Conservation (phyloP, 441 rosid species). For the Cnidoscolus chayamansa region DNA sequence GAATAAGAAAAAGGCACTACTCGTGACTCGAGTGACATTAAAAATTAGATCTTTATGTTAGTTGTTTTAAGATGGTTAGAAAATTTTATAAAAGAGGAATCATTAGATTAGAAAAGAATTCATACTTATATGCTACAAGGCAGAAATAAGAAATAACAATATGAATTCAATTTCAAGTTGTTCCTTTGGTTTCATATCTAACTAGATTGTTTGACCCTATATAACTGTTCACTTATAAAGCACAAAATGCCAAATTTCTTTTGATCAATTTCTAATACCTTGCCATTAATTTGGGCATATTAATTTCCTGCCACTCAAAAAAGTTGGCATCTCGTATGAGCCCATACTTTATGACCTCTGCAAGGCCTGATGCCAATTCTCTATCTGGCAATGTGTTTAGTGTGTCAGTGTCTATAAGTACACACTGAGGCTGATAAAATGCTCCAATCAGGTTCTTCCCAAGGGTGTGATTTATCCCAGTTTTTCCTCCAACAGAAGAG, state of each 20-base stretch:
- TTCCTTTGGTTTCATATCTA: constrained; percentile 14
- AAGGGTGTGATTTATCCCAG: constrained; percentile 84
- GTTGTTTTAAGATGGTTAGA: background rate
- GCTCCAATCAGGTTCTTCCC: constrained; percentile 99
- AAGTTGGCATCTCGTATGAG: constrained; percentile 87
- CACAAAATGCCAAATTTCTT: background rate
- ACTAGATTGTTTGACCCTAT: constrained; percentile 5
- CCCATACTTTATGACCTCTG: constrained; percentile 92
- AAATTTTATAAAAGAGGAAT: background rate
- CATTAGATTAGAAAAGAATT: background rate
- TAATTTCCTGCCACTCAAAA: constrained; percentile 96
- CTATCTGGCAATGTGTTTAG: constrained; percentile 82
- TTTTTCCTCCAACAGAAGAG: constrained; percentile 98
- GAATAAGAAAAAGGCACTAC: background rate
- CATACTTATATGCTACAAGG: background rate
- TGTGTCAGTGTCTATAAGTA: constrained; percentile 82
- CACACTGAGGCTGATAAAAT: constrained; percentile 97
- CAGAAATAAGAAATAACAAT: constrained; percentile 5
- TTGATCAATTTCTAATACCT: constrained; percentile 45
- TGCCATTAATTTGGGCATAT: constrained; percentile 67
- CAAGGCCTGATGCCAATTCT: constrained; percentile 91
- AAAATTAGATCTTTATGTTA: background rate
- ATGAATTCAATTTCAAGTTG: constrained; percentile 16
- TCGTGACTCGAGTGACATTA: background rate
- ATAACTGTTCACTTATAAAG: constrained; percentile 2